Evolutionary conservation across 2,329 filamentous ascomycete species (phyloP).

Genomic region (Talaromyces sp.): DNA sequence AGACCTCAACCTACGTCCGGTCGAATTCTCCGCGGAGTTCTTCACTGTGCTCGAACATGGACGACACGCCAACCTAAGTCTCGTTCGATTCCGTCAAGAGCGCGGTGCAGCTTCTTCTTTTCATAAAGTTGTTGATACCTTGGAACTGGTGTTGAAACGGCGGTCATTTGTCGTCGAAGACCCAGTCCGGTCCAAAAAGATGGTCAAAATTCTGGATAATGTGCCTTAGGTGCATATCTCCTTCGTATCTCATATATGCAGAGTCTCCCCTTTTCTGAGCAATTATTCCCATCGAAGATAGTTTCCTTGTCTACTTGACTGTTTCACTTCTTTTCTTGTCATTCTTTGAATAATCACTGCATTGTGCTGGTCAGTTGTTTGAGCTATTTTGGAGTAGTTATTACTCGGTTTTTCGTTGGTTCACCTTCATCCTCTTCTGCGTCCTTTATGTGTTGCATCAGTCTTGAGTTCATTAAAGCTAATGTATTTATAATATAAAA

Average conservation of each 20-base stretch:
- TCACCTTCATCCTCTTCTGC: neutral
- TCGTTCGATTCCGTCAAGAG: slow-evolving; percentile 84
- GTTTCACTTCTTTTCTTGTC: slow-evolving; percentile 2
- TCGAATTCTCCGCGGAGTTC: slow-evolving; percentile 82
- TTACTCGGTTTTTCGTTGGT: neutral
- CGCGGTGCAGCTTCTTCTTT: slow-evolving; percentile 90
- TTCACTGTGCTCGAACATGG: slow-evolving; percentile 88
- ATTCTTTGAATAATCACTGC: slow-evolving; percentile 10
- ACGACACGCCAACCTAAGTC: slow-evolving; percentile 69
- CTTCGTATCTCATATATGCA: neutral
- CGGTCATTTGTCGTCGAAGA: slow-evolving; percentile 68
- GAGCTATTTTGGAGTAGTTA: slow-evolving; percentile 1
- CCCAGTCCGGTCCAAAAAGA: slow-evolving; percentile 64
- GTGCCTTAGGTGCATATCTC: slow-evolving; percentile 5
- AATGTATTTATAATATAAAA: neutral
- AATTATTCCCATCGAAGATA: slow-evolving; percentile 1
- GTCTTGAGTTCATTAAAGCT: neutral
- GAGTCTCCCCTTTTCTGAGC: neutral
- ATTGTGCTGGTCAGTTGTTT: neutral
- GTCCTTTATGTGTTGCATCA: neutral
- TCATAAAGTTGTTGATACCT: slow-evolving; percentile 73
- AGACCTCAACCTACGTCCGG: slow-evolving; percentile 80
- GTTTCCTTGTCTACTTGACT: neutral
- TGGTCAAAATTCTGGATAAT: slow-evolving; percentile 46
- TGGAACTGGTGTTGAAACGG: slow-evolving; percentile 65